Evolutionary conservation across 257 asterid genomes (phyloP).

Genomic region (Nicotiana noctiflora): DNA sequence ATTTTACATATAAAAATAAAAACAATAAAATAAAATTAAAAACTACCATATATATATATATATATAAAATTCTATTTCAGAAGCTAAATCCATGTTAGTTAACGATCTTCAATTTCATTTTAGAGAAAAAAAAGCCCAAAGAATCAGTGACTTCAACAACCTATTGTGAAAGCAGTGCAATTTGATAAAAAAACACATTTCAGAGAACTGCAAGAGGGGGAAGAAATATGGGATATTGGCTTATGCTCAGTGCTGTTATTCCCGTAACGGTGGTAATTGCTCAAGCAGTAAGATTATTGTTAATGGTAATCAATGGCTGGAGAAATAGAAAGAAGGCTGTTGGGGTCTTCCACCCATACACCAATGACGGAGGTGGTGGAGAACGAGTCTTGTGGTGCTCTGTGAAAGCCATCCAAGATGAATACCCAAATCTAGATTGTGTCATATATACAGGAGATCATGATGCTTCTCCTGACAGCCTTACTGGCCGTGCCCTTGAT

Average conservation of each 20-base stretch:
- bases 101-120: background rate
- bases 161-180: too few relatives aligned
- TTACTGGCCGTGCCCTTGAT: slow-evolving; percentile 60
- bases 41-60: too few relatives aligned
- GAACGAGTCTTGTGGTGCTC: slow-evolving; percentile 98
- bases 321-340: slow-evolving; percentile 43
- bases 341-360: slow-evolving; percentile 85
- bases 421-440: slow-evolving; percentile 67
- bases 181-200: background rate
- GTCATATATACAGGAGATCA: slow-evolving; percentile 81
- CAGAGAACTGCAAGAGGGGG: background rate
- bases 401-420: slow-evolving; percentile 86
- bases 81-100: background rate
- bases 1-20: too few relatives aligned
- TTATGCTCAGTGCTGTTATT: background rate
- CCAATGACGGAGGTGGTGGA: slow-evolving; percentile 99
- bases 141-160: background rate
- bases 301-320: slow-evolving; percentile 22
- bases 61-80: background rate
- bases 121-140: background rate
- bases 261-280: slow-evolving; percentile 5
- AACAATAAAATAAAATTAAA: too few relatives aligned
- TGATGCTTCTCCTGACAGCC: slow-evolving; percentile 65
- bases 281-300: slow-evolving; percentile 5
- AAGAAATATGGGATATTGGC: background rate